Evolutionary conservation across 2,329 filamentous ascomycete genomes (phyloP).

Genomic region (Nemania abortiva): DNA sequence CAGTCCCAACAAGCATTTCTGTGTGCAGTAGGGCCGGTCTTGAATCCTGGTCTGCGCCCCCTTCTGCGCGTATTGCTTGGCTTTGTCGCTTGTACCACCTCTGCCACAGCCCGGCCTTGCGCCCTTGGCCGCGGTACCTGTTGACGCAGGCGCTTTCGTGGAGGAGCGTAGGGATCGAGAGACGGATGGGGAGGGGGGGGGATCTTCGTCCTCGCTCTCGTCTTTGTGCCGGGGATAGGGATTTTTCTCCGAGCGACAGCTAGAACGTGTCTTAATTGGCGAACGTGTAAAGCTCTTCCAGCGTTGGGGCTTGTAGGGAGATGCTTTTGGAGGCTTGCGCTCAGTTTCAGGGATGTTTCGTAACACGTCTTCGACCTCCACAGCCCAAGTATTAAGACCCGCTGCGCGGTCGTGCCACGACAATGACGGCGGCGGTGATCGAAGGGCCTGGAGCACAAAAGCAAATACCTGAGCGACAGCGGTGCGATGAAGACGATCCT

Average conservation of each 20-base stretch:
- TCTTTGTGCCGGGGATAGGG: constrained; percentile 1
- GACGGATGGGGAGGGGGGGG: constrained; percentile 27
- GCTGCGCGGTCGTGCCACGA: constrained; percentile 50
- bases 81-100: constrained; percentile 2
- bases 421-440: constrained; percentile 44
- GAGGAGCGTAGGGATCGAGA: constrained; percentile 9
- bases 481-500: constrained; percentile 52
- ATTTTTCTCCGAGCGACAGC: constrained; percentile 34
- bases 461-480: constrained; percentile 56
- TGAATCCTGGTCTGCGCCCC: constrained; percentile 10
- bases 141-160: background rate
- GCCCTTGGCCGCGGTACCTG: background rate
- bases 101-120: background rate
- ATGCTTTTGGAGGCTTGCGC: constrained; percentile 24
- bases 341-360: constrained; percentile 32
- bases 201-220: constrained; percentile 21
- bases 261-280: constrained; percentile 49
- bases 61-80: constrained; percentile 22
- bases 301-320: constrained; percentile 34
- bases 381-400: constrained; percentile 51
- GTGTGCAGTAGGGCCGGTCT: constrained; percentile 40
- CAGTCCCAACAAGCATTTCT: constrained; percentile 58
- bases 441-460: constrained; percentile 54
- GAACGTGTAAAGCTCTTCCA: constrained; percentile 51
- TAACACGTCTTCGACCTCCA: constrained; percentile 46